Evolutionary conservation across 2,329 filamentous ascomycete species (phyloP).

Genomic region (Aspergillus nomiae): DNA sequence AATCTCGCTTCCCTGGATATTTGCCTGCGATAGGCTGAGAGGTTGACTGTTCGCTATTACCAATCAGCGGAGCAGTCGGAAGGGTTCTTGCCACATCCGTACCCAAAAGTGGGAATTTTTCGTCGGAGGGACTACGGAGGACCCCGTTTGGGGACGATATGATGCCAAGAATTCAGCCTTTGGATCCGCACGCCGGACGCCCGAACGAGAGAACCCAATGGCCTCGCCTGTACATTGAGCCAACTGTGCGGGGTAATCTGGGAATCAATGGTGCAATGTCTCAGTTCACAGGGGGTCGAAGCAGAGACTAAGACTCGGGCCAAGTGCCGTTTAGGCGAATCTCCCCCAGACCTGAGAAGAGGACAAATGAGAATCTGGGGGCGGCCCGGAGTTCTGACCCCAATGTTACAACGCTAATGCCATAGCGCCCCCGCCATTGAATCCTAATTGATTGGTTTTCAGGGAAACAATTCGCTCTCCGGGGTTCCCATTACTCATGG

Average conservation of each 20-base stretch:
- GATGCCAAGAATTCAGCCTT: neutral
- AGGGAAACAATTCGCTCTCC: neutral
- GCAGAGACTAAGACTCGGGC: constrained; percentile 1
- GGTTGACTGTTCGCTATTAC: neutral
- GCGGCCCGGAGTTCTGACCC: constrained; percentile 16
- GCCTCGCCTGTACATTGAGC: neutral
- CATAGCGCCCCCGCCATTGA: constrained; percentile 9
- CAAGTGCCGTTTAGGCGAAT: constrained; percentile 9
- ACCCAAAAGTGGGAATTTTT: neutral
- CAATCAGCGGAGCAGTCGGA: neutral
- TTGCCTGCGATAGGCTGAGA: neutral
- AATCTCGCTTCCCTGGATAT: neutral
- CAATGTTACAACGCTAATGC: constrained; percentile 14
- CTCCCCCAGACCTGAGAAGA: constrained; percentile 5
- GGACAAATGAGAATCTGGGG: constrained; percentile 28
- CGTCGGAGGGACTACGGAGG: neutral
- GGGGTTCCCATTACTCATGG: neutral
- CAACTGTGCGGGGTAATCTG: constrained; percentile 8
- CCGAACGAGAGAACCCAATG: neutral
- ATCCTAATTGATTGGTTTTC: constrained; percentile 13
- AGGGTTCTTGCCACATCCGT: neutral
- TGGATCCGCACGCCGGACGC: neutral
- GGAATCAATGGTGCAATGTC: constrained; percentile 9
- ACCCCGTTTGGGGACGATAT: neutral
- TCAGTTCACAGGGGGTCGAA: constrained; percentile 8